Evolutionary conservation across 1,284 basidiomycete species (phyloP), one percentile per base, ranked within the genome.

Genomic region (Amylostereum chailletii): DNA sequence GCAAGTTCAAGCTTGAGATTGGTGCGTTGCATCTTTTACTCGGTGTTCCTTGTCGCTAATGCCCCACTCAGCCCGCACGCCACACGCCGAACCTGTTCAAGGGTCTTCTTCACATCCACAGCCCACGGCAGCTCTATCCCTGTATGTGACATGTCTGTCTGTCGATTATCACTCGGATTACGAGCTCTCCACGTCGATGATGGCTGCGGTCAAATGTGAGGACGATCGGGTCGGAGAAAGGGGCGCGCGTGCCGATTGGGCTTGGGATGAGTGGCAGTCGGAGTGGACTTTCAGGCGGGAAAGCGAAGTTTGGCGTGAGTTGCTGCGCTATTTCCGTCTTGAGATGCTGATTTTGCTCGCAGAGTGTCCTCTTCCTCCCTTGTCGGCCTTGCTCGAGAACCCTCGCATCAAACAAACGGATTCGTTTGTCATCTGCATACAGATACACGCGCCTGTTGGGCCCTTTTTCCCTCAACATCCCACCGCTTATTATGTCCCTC

Each of bases 1-100:
- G 77, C 47, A 83, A 83, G 62, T 87, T 81, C 68, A 86, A 85
- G 61, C 69, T 87, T 1, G 82, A 84, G 60, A 78, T 84, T 53
- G 74, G 80, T 77, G 49, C 34, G 71, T 60, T 29, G 58, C 41
- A 55, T 54, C 5, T 36, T 53, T 0, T 19, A 19, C 19, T 19
- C 19, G 19, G 19, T 19, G 19, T 19, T 1, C 19, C 19, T 19
- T 19, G 19, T 19, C 19, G 19, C 19, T 19, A 1, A 19, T 19
- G 19, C 19, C 19, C 19, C 19, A 19, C 19, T 19, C 19, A 19
- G 45, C 10, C 42, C 56, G 6, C 57, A 61, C 9, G 39, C 47
- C 32, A 19, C 26, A n/a, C 39, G 31, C 29, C n/a, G 8, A 33
- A 43, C n/a, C 29, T 36, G 10, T 7, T 31, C 53, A 19, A 55